Base-by-base conservation (phyloP, 176 grass and related monocot species). In the Chloris gayana region DNA sequence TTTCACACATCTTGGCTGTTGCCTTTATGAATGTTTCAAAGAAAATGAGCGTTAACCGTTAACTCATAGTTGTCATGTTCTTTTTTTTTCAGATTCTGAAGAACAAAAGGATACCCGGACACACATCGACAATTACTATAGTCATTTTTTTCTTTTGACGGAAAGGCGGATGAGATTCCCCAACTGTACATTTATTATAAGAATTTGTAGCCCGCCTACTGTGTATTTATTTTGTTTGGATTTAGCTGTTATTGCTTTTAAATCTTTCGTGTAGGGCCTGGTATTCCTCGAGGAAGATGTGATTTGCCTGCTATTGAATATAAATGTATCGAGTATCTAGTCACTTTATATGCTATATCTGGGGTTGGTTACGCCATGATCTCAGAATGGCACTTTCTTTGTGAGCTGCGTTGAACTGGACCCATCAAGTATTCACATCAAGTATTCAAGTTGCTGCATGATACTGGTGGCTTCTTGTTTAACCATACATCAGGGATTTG, bases 341-440 rank as follows among this genome's bases (percentile, higher is more conserved):
- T 39, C 70, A 67, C 67, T 59, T 85, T 72, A 73, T 60, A 85
- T 89, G 73, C 57, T 70, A 77, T 82, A 77, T 82, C 66, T 82
- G 30, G 77, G 39, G 58, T 85, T 85, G 56, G 82, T 89, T 17
- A 80, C 26, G 39, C 53, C 47, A 75, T 89, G 62, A 77, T 89
- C 73, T 73, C 38, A 64, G 82, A 78, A 77, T 78, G 67, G 67
- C 57, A 53, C 37, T 82, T 89, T 81, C 77, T 83, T 73, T 73
- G 37, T 86, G 88, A 70, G 64, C 78, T 66, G 50, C 49, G 42
- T 67, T 78, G 27, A 77, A 49, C 66, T 89, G 72, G 58, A 64
- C 58, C n/a, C n/a, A n/a, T n/a, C n/a, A n/a, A n/a, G n/a, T n/a
- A n/a, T n/a, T n/a, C 82, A 7, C 82, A 72, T 82, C 59, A 85